Evolutionary conservation across 2,329 filamentous ascomycete genomes (phyloP).

Genomic region (Arthrobotrys pseudoclavata): DNA sequence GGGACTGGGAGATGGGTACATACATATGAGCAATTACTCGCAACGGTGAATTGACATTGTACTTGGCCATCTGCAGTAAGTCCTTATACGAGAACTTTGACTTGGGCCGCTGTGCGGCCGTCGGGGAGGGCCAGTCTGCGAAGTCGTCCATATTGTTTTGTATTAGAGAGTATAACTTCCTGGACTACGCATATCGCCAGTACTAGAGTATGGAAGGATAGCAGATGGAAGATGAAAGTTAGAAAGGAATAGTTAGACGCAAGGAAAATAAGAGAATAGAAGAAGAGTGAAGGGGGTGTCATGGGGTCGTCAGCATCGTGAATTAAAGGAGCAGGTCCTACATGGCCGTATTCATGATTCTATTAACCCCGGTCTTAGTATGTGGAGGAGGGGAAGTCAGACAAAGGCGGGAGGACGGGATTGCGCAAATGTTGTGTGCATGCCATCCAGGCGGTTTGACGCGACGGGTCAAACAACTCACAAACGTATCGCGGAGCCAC

Average conservation of each 20-base stretch:
- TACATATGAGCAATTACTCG: constrained; percentile 86
- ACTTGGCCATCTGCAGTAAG: constrained; percentile 80
- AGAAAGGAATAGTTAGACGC: background rate
- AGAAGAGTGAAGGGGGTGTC: constrained; percentile 11
- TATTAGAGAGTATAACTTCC: background rate
- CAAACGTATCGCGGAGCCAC: constrained; percentile 32
- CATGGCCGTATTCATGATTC: background rate
- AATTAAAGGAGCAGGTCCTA: constrained; percentile 18
- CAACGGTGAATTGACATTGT: constrained; percentile 79
- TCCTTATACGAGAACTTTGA: constrained; percentile 90
- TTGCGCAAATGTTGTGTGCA: constrained; percentile 47
- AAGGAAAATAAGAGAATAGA: constrained; percentile 13
- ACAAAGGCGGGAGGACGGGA: constrained; percentile 49
- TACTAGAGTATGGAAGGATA: background rate
- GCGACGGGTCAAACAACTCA: constrained; percentile 33
- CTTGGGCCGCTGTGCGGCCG: constrained; percentile 52
- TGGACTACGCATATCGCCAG: background rate
- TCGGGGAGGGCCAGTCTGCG: constrained; percentile 42
- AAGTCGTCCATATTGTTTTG: constrained; percentile 39
- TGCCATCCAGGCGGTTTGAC: background rate
- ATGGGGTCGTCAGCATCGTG: constrained; percentile 20
- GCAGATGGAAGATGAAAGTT: background rate
- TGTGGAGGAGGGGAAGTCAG: constrained; percentile 21
- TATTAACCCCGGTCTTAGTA: constrained; percentile 17
- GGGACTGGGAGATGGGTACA: background rate